Evolutionary conservation across 164 flowering plant species (phyloP).

Genomic region (Sedum album): DNA sequence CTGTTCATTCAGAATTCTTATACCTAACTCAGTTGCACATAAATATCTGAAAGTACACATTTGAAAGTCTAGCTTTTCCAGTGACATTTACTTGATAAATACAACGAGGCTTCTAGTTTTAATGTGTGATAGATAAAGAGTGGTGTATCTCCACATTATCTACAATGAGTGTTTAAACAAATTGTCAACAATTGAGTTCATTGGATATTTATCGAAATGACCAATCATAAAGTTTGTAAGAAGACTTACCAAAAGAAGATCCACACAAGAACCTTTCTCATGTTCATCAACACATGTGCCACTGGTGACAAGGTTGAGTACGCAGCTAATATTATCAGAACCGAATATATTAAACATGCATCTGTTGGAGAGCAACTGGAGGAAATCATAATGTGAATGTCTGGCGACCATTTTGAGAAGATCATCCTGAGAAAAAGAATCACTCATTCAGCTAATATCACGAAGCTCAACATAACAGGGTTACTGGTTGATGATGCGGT

Average conservation of each 20-base stretch:
- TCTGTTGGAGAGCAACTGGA: constrained; percentile 49
- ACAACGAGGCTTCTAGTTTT: no score
- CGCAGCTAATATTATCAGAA: constrained; percentile 50
- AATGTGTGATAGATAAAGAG: no score
- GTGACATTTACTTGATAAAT: no score
- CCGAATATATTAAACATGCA: constrained; percentile 57
- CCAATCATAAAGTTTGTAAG: neutral
- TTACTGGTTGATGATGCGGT: neutral
- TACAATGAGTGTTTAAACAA: no score
- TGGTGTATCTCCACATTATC: no score
- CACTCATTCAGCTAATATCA: neutral
- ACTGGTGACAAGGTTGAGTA: constrained; percentile 39
- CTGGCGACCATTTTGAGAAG: constrained; percentile 44
- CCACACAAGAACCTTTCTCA: constrained; percentile 29
- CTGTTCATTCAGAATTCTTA: no score
- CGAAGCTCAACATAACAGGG: neutral
- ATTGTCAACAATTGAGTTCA: no score
- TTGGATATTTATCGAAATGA: no score
- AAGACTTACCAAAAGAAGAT: constrained; percentile 62
- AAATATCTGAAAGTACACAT: no score
- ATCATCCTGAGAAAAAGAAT: constrained; percentile 44
- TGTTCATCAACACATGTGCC: constrained; percentile 20
- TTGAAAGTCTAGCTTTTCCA: no score
- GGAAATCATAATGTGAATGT: constrained; percentile 54
- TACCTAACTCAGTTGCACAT: no score